A percentile compares a stretch with the other conserved stretches of the same genome.
These are phyloP conservation scores for Thelonectria blattea DNA, from an alignment of 2,329 filamentous ascomycete genomes.

Conservation along the genomic window DNA sequence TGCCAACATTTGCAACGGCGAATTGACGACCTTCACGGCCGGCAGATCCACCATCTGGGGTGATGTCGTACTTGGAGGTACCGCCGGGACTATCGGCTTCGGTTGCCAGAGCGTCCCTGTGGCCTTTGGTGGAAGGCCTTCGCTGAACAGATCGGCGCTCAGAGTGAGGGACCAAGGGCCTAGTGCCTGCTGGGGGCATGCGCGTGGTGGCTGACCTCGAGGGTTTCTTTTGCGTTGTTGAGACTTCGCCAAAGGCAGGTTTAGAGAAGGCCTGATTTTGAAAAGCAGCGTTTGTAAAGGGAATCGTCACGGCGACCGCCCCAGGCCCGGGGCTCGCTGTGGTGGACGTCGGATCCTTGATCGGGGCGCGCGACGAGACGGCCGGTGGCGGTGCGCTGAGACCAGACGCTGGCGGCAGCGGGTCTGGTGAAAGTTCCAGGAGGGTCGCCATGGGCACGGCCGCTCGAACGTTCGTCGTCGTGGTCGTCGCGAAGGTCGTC, in stretches of 20 bases:
- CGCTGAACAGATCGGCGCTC: conserved; percentile 54
- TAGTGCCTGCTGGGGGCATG: conserved; percentile 36
- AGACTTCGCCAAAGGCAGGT: conserved; percentile 16
- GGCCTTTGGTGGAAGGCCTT: conserved; percentile 46
- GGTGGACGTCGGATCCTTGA: conserved; percentile 36
- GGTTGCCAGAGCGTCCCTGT: conserved; percentile 48
- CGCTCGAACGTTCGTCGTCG: conserved; percentile 14
- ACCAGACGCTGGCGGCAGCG: conserved; percentile 38
- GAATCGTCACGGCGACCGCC: conserved; percentile 10
- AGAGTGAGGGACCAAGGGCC: conserved; percentile 52
- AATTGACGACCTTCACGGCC: conserved; percentile 74
- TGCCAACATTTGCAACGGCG: conserved; percentile 80
- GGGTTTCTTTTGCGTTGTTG: conserved; percentile 29
- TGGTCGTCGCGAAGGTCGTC: conserved; percentile 9
- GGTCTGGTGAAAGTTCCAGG: conserved; percentile 33
- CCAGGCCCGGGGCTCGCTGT: conserved; percentile 29
- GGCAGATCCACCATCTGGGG: conserved; percentile 65
- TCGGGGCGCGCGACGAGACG: conserved; percentile 28
- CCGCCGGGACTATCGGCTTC: conserved; percentile 51
- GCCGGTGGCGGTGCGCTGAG: conserved; percentile 37
- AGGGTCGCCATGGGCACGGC: conserved; percentile 38
- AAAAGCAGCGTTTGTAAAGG: neutral
- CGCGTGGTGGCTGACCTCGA: conserved; percentile 30
- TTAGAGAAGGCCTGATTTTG: conserved; percentile 20
- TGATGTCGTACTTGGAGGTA: conserved; percentile 55